Conservation (phyloP, 768 basidiomycete species). For the Serendipita vermifera region DNA sequence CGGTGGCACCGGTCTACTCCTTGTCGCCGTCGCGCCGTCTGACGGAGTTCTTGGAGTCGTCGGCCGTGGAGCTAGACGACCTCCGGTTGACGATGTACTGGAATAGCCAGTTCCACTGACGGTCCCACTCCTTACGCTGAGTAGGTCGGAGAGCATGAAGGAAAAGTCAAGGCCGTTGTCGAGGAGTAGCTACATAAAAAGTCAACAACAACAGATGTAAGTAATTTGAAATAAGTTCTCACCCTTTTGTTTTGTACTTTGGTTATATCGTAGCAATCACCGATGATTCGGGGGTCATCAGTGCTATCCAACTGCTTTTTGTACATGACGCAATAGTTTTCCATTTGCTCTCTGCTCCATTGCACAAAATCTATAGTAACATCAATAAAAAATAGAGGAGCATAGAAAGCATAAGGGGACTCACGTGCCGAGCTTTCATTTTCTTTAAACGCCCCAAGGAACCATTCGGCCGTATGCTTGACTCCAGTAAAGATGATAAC, state of each 20-base stretch:
- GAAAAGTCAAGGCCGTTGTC: conserved; percentile 93
- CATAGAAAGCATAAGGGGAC: background rate
- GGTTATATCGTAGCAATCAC: conserved; percentile 69
- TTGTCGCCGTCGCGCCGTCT: background rate
- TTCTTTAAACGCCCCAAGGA: conserved; percentile 87
- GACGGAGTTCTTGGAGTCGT: background rate
- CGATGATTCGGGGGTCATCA: conserved; percentile 55
- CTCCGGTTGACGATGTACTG: background rate
- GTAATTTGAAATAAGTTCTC: conserved; percentile 14
- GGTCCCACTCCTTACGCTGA: conserved; percentile 19
- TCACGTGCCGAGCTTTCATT: conserved; percentile 77
- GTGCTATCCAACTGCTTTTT: conserved; percentile 82
- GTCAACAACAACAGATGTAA: background rate
- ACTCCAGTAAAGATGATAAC: conserved; percentile 87
- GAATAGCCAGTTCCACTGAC: background rate
- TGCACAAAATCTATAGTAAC: conserved; percentile 64
- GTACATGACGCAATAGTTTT: conserved; percentile 72
- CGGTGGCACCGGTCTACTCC: background rate
- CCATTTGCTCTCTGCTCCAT: conserved; percentile 83
- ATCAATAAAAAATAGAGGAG: conserved; percentile 6
- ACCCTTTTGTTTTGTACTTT: conserved; percentile 77
- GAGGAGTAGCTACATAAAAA: conserved; percentile 50
- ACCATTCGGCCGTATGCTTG: conserved; percentile 98
- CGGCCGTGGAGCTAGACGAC: background rate
- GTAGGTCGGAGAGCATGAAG: conserved; percentile 69